These are phyloP conservation scores for Leishmania gerbilli DNA, from an alignment of 208 protist species.

Conservation along the genomic window DNA sequence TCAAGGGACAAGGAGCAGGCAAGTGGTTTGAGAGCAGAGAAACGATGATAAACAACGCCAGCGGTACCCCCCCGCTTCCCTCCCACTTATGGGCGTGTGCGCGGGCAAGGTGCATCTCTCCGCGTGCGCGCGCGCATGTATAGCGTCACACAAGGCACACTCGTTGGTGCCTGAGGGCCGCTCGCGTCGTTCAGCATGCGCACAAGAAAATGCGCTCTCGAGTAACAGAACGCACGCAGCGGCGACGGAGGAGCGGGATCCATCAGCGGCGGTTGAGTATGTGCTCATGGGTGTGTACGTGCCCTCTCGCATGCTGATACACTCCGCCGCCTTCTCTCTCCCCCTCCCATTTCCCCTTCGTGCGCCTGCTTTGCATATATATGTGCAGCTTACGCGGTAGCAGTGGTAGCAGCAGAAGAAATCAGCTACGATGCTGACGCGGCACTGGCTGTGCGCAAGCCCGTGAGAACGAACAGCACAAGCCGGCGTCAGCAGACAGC, in stretches of 20 bases:
- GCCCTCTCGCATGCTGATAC: not conserved
- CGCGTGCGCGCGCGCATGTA: not conserved
- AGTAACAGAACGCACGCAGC: not conserved
- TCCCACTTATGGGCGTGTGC: not conserved
- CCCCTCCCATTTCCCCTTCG: not conserved
- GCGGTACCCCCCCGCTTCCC: not conserved
- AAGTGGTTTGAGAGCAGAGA: not conserved
- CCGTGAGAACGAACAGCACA: not conserved
- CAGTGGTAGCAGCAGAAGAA: not conserved
- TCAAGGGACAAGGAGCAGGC: too few species aligned
- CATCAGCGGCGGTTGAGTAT: not conserved
- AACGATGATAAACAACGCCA: not conserved
- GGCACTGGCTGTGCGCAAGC: not conserved
- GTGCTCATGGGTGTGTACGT: not conserved
- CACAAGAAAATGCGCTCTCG: not conserved
- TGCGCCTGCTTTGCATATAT: too few species aligned
- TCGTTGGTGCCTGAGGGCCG: not conserved
- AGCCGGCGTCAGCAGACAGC: not conserved
- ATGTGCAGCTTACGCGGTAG: not conserved
- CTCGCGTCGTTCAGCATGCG: not conserved
- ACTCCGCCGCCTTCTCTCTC: not conserved
- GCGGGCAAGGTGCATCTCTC: not conserved
- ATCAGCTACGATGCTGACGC: not conserved
- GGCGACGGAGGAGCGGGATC: not conserved
- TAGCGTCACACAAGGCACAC: not conserved